A percentile compares a stretch with the other conserved stretches of the same genome.
phyloP scores from a whole-genome alignment of 208 protist species.

The Leishmania arabica region DNA sequence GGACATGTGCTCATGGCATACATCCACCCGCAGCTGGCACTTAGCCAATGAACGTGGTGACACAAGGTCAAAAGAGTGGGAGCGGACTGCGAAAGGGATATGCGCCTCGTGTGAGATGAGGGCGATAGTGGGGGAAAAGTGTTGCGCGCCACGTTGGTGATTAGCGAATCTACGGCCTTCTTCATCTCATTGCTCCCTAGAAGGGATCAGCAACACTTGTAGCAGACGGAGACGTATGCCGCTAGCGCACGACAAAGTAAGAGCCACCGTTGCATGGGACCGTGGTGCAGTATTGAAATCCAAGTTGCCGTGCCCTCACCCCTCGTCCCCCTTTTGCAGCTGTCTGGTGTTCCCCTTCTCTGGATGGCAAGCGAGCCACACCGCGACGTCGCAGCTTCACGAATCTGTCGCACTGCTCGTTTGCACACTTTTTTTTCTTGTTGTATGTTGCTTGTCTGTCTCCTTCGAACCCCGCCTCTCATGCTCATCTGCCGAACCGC shows the following conservation, averaged over 20 bases:
- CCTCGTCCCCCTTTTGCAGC: background rate
- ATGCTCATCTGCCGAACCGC: background rate
- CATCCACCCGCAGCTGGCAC: background rate
- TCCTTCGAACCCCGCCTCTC: background rate
- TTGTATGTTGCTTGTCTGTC: background rate
- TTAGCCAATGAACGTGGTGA: background rate
- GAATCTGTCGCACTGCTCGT: background rate
- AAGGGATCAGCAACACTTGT: background rate
- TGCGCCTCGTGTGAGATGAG: background rate
- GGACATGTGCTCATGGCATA: background rate
- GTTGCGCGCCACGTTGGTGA: background rate
- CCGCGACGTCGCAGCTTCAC: background rate
- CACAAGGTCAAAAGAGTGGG: background rate
- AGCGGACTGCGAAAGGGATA: background rate
- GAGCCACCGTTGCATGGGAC: background rate
- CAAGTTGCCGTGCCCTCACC: background rate
- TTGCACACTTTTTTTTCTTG: background rate
- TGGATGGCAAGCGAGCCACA: too few species aligned
- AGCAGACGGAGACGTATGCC: background rate
- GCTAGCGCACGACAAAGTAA: background rate
- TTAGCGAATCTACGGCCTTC: background rate
- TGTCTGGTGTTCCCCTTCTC: background rate
- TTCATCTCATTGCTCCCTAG: background rate
- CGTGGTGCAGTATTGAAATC: background rate
- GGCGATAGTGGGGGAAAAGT: background rate